Evolutionary conservation across 768 basidiomycete species (phyloP).

Genomic region (Boletus sp.): DNA sequence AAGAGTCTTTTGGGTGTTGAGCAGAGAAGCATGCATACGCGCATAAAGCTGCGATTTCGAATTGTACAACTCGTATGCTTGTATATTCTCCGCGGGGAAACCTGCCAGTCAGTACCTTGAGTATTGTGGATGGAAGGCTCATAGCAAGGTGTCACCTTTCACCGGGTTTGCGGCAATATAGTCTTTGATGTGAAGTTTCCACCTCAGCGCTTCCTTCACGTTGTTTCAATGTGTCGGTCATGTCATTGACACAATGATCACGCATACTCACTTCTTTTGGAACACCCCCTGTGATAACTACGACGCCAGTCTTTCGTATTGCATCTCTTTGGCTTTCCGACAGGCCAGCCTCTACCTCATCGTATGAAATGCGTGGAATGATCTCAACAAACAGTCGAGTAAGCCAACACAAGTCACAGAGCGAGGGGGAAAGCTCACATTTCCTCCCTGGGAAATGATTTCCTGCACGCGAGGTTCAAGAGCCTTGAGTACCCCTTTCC

Average conservation of each 20-base stretch:
- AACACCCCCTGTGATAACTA: conserved; percentile 59
- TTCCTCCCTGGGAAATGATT: conserved; percentile 45
- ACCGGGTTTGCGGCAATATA: conserved; percentile 56
- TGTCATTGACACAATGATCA: not conserved
- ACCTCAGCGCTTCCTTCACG: conserved; percentile 52
- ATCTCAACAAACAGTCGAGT: conserved; percentile 33
- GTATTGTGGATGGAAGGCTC: not conserved
- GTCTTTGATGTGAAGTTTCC: conserved; percentile 54
- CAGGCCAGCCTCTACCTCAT: conserved; percentile 45
- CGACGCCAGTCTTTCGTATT: conserved; percentile 52
- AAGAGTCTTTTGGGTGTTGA: conserved; percentile 57
- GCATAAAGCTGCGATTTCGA: too few species aligned
- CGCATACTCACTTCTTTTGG: conserved; percentile 43
- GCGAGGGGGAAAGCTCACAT: conserved; percentile 35
- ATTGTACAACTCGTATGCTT: conserved; percentile 75
- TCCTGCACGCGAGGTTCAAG: conserved; percentile 47
- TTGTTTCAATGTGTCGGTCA: not conserved
- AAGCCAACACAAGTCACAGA: not conserved
- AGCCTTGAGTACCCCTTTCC: conserved; percentile 53
- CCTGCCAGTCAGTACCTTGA: conserved; percentile 37
- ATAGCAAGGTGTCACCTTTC: conserved; percentile 40
- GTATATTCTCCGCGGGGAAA: conserved; percentile 63
- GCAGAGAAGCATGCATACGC: conserved; percentile 59
- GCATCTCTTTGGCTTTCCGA: conserved; percentile 42
- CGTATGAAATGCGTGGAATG: conserved; percentile 49